Evolutionary conservation across 2,329 filamentous ascomycete species (phyloP).

Genomic region (Gaeumannomyces sp.): DNA sequence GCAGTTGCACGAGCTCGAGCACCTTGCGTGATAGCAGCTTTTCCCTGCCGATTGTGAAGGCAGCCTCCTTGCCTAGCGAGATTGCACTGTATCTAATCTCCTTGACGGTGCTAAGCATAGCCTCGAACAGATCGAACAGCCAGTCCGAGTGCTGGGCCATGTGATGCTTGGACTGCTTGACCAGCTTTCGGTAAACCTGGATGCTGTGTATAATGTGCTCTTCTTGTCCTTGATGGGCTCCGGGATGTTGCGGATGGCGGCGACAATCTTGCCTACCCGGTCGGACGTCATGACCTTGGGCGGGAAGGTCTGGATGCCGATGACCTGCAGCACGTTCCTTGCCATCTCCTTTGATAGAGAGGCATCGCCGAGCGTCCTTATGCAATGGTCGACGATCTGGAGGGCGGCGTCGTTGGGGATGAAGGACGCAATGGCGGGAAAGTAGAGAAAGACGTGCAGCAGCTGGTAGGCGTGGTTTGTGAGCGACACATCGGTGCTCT

Average conservation of each 20-base stretch:
- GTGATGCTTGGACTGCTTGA: slow-evolving; percentile 61
- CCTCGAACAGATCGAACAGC: slow-evolving; percentile 75
- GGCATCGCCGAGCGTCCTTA: slow-evolving; percentile 64
- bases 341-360: slow-evolving; percentile 69
- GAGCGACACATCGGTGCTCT: slow-evolving; percentile 60
- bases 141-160: slow-evolving; percentile 73
- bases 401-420: slow-evolving; percentile 72
- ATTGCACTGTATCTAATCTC: slow-evolving; percentile 74
- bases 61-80: slow-evolving; percentile 63
- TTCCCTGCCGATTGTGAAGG: slow-evolving; percentile 63
- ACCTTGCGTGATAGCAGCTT: slow-evolving; percentile 61
- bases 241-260: slow-evolving; percentile 65
- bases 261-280: slow-evolving; percentile 64
- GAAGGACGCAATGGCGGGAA: slow-evolving; percentile 61
- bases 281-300: slow-evolving; percentile 66
- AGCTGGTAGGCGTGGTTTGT: slow-evolving; percentile 73
- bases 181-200: slow-evolving; percentile 69
- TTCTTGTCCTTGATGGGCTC: slow-evolving; percentile 66
- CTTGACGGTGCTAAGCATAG: slow-evolving; percentile 71
- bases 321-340: slow-evolving; percentile 72
- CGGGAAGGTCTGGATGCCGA: slow-evolving; percentile 75
- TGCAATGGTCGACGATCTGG: slow-evolving; percentile 76
- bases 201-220: slow-evolving; percentile 70
- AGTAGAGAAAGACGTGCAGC: slow-evolving; percentile 69
- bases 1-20: slow-evolving; percentile 54